Evolutionary conservation across 176 grass and related monocot species (phyloP), one percentile per base, ranked within the genome.

Genomic region (Zoysia japonica): DNA sequence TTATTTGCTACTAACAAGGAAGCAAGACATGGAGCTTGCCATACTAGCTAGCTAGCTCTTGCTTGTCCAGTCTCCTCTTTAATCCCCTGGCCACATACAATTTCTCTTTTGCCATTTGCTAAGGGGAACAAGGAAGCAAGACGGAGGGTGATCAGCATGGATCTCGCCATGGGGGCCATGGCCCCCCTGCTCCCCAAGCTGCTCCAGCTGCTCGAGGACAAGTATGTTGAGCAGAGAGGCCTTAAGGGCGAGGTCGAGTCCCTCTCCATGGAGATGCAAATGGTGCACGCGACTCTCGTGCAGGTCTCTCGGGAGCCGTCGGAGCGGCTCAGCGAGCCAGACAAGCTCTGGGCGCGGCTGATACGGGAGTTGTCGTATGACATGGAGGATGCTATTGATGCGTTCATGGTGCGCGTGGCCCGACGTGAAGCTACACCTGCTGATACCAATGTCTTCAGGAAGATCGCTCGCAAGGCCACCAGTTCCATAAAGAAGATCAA

Each of bases 151-250:
- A 3, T n/a, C 2, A 53, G 5, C 72, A 75, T 75, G 72, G 72
- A 75, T 4, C 54, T 75, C 53, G 53, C 72, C 40, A 11, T 75
- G 2, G 53, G 72, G 72, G 72, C 40, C 17, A 61, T 75, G 54
- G 39, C 16, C 72, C 2, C 39, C 9, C 10, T 46, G 5, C 10
- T n/a, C 73, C 55, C 42, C 11, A 76, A 76, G 55, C 55, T 76
- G 42, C 5, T 2, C 41, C 11, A 61, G 5, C 73, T 76, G 41
- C 55, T 76, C 35, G 7, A 14, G 17, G 0, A 7, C 17, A n/a
- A 76, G 55, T 76, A 47, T 11, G 73, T 76, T 11, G 2, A 13
- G 17, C 73, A 76, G 41, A 61, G 8, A 15, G 73, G 73, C 10
- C 73, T 76, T 2, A 61, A 61, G n/a, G 5, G 3, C 0, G 73